Conservation (phyloP, 208 protist genomes). For the Wallacemonas sp. region DNA sequence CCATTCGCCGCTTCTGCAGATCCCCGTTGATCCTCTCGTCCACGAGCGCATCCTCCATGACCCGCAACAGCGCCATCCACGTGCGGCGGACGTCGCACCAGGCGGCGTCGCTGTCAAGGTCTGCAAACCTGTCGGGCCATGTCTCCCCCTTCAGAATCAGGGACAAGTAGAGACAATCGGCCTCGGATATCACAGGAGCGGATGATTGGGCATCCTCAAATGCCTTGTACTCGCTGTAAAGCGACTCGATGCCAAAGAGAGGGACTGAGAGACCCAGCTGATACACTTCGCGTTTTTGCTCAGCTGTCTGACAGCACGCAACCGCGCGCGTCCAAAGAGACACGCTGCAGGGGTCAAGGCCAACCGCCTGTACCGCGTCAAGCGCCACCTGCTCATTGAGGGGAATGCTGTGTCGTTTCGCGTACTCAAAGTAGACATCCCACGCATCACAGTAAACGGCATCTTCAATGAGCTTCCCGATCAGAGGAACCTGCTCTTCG, state of each 20-base stretch:
- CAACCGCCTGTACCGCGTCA: constrained; percentile 68
- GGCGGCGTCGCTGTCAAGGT: constrained; percentile 28
- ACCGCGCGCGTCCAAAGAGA: constrained; percentile 69
- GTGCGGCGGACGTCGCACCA: constrained; percentile 31
- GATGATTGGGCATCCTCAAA: constrained; percentile 26
- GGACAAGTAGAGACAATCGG: constrained; percentile 21
- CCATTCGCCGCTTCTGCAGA: constrained; percentile 67
- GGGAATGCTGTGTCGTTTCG: constrained; percentile 37
- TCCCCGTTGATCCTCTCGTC: constrained; percentile 25
- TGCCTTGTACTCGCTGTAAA: constrained; percentile 49
- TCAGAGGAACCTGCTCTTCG: constrained; percentile 45
- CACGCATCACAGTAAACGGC: constrained; percentile 81
- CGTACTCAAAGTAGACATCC: constrained; percentile 75
- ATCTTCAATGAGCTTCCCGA: constrained; percentile 60
- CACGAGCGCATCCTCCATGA: constrained; percentile 37
- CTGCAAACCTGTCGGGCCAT: constrained; percentile 77
- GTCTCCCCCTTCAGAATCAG: constrained; percentile 25
- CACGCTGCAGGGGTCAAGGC: constrained; percentile 72
- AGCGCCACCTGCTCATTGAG: constrained; percentile 61
- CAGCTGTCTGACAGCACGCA: constrained; percentile 25
- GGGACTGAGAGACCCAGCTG: constrained; percentile 71
- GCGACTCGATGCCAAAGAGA: constrained; percentile 36
- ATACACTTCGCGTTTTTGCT: constrained; percentile 60
- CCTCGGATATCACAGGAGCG: constrained; percentile 4
- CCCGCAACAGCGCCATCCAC: constrained; percentile 51